Conservation (phyloP, 2,329 filamentous ascomycete genomes). For the Diaporthe destruens region DNA sequence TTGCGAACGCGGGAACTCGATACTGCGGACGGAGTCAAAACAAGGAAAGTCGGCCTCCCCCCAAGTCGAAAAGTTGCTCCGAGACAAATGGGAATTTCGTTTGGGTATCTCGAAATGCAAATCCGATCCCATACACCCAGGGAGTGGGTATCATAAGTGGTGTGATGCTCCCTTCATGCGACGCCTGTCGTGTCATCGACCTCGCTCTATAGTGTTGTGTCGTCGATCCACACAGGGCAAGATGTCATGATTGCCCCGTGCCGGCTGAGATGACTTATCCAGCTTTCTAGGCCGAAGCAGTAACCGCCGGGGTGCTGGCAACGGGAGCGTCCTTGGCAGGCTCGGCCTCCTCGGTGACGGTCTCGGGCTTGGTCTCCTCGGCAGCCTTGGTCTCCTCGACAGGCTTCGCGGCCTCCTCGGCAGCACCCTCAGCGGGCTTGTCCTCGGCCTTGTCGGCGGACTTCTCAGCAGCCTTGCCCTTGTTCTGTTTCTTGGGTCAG, state of each 20-base stretch:
- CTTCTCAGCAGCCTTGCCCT: constrained; percentile 56
- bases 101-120: constrained; percentile 71
- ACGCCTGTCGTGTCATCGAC: constrained; percentile 44
- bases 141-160: constrained; percentile 42
- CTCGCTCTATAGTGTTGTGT: constrained; percentile 47
- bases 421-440: constrained; percentile 51
- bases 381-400: constrained; percentile 51
- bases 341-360: constrained; percentile 50
- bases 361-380: constrained; percentile 51
- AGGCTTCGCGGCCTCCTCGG: constrained; percentile 47
- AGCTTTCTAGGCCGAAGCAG: constrained; percentile 62
- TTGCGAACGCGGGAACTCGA: constrained; percentile 45
- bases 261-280: constrained; percentile 42
- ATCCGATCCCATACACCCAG: constrained; percentile 57
- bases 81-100: constrained; percentile 58
- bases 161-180: constrained; percentile 43
- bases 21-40: constrained; percentile 42
- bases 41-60: constrained; percentile 42
- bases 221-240: constrained; percentile 41
- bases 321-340: constrained; percentile 53
- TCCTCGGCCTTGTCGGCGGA: constrained; percentile 58
- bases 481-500: constrained; percentile 45
- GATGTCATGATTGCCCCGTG: constrained; percentile 44
- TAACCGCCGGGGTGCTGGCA: constrained; percentile 60
- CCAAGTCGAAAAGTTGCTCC: constrained; percentile 41